phyloP scores from a whole-genome alignment of 2,329 filamentous ascomycete species.

The Microascus cirrosus region DNA sequence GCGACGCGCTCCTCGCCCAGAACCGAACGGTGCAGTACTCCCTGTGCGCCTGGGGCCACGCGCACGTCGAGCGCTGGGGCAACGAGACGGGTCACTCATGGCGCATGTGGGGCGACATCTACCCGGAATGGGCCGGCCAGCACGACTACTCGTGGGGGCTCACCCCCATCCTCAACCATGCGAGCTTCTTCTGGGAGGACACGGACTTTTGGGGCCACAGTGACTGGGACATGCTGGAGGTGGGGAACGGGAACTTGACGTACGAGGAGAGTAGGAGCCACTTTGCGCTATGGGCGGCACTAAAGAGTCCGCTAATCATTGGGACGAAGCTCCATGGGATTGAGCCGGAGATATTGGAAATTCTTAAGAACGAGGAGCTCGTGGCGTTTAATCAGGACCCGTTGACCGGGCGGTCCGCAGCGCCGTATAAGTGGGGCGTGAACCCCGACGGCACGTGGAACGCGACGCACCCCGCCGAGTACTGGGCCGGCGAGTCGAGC shows the following conservation, averaged over 20 bases:
- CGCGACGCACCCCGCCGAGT: constrained; percentile 32
- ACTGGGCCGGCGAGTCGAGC: constrained; percentile 31
- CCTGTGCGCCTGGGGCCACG: constrained; percentile 42
- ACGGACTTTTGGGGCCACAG: constrained; percentile 37
- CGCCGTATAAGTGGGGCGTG: constrained; percentile 34
- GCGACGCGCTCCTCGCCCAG: constrained; percentile 33
- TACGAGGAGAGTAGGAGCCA: constrained; percentile 33
- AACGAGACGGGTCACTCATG: constrained; percentile 33
- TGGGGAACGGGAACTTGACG: constrained; percentile 36
- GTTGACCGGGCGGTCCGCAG: constrained; percentile 25
- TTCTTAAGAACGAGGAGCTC: constrained; percentile 28
- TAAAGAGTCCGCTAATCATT: constrained; percentile 39
- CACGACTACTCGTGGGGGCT: constrained; percentile 14
- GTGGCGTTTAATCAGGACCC: constrained; percentile 34
- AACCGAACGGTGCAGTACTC: constrained; percentile 35
- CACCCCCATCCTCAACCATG: constrained; percentile 32
- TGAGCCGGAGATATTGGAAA: constrained; percentile 19
- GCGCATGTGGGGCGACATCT: constrained; percentile 32
- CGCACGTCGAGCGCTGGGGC: constrained; percentile 37
- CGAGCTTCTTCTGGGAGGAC: constrained; percentile 30
- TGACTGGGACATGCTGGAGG: constrained; percentile 38
- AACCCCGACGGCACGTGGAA: constrained; percentile 40
- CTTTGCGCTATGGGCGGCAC: constrained; percentile 38
- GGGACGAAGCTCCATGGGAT: constrained; percentile 28
- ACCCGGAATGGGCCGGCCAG: constrained; percentile 19